A percentile compares a stretch with the other conserved stretches of the same genome.
phyloP scores from a whole-genome alignment of 2,329 filamentous ascomycete species.

The Hypoxylon rubiginosum region DNA sequence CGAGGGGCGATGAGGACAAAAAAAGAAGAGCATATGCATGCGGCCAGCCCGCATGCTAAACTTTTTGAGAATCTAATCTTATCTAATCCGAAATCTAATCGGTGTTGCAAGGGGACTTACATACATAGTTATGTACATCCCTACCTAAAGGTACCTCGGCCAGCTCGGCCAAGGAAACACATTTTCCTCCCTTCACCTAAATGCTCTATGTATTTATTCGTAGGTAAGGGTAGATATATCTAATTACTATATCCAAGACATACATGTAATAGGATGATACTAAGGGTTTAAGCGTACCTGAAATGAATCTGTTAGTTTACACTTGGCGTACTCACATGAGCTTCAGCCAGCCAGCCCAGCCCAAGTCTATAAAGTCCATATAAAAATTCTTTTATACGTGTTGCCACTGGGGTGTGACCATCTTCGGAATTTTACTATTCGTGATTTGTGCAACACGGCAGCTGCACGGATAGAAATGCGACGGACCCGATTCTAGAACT shows the following conservation, averaged over 20 bases:
- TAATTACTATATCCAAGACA: background rate
- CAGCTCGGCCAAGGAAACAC: background rate
- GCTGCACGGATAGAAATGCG: background rate
- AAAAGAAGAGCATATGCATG: background rate
- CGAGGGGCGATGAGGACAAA: background rate
- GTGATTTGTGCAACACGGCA: background rate
- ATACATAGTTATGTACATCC: too few relatives aligned
- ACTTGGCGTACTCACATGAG: background rate
- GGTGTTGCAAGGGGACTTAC: background rate
- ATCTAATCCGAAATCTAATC: constrained; percentile 29
- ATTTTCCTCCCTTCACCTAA: background rate
- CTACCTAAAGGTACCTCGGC: too few relatives aligned
- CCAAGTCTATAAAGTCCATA: too few relatives aligned
- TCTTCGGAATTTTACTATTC: background rate
- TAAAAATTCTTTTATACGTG: background rate
- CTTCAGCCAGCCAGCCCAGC: background rate
- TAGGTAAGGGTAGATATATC: background rate
- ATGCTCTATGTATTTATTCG: background rate
- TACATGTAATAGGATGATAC: background rate
- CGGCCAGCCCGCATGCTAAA: constrained; percentile 3
- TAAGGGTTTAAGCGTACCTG: background rate
- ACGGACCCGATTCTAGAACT: background rate
- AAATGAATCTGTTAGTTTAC: background rate
- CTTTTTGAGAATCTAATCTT: constrained; percentile 37
- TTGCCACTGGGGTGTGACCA: background rate